Evolutionary conservation across 148 eudicot species (phyloP).

Genomic region (Fallopia convolvulus): DNA sequence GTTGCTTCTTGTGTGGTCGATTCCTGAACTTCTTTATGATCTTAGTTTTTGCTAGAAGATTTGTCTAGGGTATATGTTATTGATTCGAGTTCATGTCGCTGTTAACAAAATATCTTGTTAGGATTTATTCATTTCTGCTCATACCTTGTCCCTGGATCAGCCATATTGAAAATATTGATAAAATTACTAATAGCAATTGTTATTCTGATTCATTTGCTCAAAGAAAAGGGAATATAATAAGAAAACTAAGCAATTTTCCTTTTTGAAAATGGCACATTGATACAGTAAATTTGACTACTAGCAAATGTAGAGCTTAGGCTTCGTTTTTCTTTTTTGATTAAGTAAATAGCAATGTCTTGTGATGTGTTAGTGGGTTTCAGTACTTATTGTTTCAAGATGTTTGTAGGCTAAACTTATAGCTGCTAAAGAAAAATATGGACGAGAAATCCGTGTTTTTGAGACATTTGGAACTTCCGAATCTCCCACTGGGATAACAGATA

Average conservation of each 20-base stretch:
- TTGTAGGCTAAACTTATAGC: conserved; percentile 52
- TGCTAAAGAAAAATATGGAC: conserved; percentile 62
- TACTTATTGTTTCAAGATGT: neutral
- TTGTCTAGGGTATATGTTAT: neutral
- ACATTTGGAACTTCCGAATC: conserved; percentile 39
- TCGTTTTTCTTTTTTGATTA: too few species aligned
- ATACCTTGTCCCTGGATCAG: neutral
- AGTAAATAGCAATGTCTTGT: neutral
- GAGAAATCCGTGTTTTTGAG: conserved; percentile 71
- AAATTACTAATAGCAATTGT: neutral
- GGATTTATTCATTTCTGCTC: neutral
- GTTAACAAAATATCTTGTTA: neutral
- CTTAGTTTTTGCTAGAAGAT: neutral
- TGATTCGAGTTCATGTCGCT: neutral
- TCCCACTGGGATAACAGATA: conserved; percentile 14
- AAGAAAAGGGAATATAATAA: too few species aligned
- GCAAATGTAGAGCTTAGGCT: too few species aligned
- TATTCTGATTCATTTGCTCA: neutral
- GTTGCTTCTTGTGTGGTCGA: neutral
- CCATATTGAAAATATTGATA: neutral
- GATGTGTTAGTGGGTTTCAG: neutral
- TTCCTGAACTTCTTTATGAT: neutral
- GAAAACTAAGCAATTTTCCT: neutral
- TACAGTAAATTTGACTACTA: neutral
- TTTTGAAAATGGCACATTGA: neutral